Base-by-base conservation (phyloP, 2,329 filamentous ascomycete species). In the Ophiostoma fasciatum region DNA sequence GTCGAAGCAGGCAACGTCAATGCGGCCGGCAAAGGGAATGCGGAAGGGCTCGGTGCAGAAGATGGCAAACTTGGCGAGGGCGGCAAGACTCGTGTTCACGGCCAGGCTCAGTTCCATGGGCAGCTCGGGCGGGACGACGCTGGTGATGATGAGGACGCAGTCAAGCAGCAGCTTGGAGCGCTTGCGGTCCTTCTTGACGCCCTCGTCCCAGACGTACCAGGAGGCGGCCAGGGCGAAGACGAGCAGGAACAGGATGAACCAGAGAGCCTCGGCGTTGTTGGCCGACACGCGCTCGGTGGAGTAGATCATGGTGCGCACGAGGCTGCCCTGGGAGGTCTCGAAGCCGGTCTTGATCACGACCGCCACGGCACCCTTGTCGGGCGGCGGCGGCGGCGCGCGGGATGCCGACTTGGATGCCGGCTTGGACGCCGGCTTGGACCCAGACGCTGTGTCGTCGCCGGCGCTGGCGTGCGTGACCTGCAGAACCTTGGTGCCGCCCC, bases 291-390 rank as follows among this genome's bases (percentile, higher is more conserved):
- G 84, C 59, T 98, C 90, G 2, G 90, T 98, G 2, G 92, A 94
- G 64, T 94, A 98, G 51, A 98, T 98, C 90, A 98, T 98, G 47
- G 90, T 98, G 43, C 90, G 82, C 42, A 98, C 90, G 41, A 98
- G 72, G 58, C 85, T 94, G 44, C 90, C 90, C 60, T 98, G 92
- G 38, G 88, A 96, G 10, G 90, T 98, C 61, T 98, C 92, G 51
- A 98, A 98, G 11, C 90, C 90, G 36, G 90, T 98, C 71, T 94
- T 96, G 51, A 87, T 79, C 31, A 98, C 84, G 44, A 98, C 73
- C 42, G 87, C 90, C 66, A 96, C 73, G 25, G 87, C 90, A 36
- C 90, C 90, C 49, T 90, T 83, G 57, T 98, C 90, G 0, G 92
- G 90, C 25, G 90, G 79, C n/a, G 74, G 51, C 13, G 79, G 75